Evolutionary conservation across 148 eudicot genomes (phyloP), one percentile per base, ranked within the genome.

Genomic region (Heliosperma pusillum): DNA sequence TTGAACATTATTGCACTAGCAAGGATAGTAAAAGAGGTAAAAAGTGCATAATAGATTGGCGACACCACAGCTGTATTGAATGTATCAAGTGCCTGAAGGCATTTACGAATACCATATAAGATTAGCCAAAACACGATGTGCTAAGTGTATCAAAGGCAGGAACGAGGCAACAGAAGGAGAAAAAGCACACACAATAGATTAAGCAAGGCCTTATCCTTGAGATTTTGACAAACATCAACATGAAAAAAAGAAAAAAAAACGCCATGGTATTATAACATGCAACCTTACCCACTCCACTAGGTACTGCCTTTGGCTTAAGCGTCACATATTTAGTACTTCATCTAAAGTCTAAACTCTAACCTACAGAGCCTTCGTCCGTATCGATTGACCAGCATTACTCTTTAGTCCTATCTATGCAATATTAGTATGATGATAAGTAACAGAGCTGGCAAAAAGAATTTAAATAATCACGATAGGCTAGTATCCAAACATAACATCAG

Each of bases 1-100:
- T 82, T 59, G 79, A 85, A 85, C 87, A 85, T 85, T 40, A 85
- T 85, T 33, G 87, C 87, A 79, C 87, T 85, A 71, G 87, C 87
- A 65, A 85, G 78, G 70, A 85, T 85, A 8, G 87, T 85, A 71
- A 85, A 85, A 65, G 85, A 74, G 27, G 87, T 85, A 74, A 85
- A 85, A 47, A 82, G 66, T 19, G 87, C 85, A 74, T 85, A 85
- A 71, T 85, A 79, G 61, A 85, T 85, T 55, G 87, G 87, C 66
- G 87, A 85, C 58, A 85, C 87, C 69, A 82, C 57, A 21, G 85
- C 87, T 22, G 87, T 78, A 73, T 84, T 84, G 80, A 81, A 84
- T 62, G 84, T 84, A 81, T 84, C 86, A 60, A 84, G 82, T 65
- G 87, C 85, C 87, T 85, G 79, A 42, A 74, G 77, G 27, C 7